Evolutionary conservation across 805 yeast genomes (phyloP).

Genomic region (Wickerhamiella alocasiicola): DNA sequence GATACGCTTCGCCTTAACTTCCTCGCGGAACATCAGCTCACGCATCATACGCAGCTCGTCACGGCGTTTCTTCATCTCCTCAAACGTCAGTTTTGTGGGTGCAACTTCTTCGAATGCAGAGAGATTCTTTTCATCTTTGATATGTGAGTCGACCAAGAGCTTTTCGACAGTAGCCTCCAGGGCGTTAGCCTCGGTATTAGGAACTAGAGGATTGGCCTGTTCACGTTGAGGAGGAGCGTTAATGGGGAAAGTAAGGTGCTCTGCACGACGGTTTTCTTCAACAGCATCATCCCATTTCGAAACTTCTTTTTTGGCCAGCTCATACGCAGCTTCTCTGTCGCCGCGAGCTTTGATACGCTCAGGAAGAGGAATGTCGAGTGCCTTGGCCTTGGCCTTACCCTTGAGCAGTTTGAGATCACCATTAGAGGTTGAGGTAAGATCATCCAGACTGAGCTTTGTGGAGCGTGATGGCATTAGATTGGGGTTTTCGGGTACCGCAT

Average conservation of each 20-base stretch:
- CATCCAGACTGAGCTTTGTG: slow-evolving; percentile 55
- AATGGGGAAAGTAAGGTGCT: slow-evolving; percentile 68
- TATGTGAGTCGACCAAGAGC: slow-evolving; percentile 50
- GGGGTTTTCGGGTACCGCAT: slow-evolving; percentile 28
- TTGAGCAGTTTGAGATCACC: slow-evolving; percentile 13
- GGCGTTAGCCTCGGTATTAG: slow-evolving; percentile 35
- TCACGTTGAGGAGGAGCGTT: slow-evolving; percentile 34
- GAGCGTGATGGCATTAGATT: slow-evolving; percentile 29
- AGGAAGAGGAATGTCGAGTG: slow-evolving; percentile 73
- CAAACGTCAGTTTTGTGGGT: slow-evolving; percentile 65
- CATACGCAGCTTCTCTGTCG: slow-evolving; percentile 84
- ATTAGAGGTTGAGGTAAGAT: slow-evolving; percentile 45
- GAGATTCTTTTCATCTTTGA: slow-evolving; percentile 60
- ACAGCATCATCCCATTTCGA: slow-evolving; percentile 81
- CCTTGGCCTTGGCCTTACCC: slow-evolving; percentile 24
- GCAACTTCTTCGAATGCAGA: slow-evolving; percentile 82
- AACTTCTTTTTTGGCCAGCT: slow-evolving; percentile 74
- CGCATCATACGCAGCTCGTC: slow-evolving; percentile 82
- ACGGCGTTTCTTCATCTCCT: slow-evolving; percentile 65
- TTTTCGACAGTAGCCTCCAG: slow-evolving; percentile 54
- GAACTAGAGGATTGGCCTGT: slow-evolving; percentile 43
- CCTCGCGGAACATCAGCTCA: slow-evolving; percentile 93
- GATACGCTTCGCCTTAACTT: slow-evolving; percentile 75
- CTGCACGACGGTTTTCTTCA: slow-evolving; percentile 67
- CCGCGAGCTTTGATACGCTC: slow-evolving; percentile 71